Conservation (phyloP, 495 filamentous ascomycete genomes). For the Hypoxylon subgilvum region DNA sequence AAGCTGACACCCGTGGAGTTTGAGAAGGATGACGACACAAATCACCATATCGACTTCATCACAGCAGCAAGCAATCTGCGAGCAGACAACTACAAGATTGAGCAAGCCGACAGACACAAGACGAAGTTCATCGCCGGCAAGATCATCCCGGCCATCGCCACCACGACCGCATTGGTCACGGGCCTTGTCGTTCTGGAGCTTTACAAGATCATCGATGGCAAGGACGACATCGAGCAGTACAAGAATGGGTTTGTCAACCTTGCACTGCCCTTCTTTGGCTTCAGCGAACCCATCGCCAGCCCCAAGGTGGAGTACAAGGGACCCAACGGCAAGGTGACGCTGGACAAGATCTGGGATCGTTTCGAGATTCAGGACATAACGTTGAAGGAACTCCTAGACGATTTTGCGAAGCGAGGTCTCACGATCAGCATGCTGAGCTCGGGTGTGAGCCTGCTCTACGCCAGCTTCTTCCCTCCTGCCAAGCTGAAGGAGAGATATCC, state of each 20-base stretch:
- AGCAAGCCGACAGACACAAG: slow-evolving; percentile 89
- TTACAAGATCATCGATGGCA: slow-evolving; percentile 96
- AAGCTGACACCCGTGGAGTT: slow-evolving; percentile 92
- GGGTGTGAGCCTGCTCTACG: slow-evolving; percentile 94
- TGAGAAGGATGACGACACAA: slow-evolving; percentile 98
- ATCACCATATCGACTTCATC: slow-evolving; percentile 99
- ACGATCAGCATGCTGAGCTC: slow-evolving; percentile 92
- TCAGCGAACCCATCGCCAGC: slow-evolving; percentile 92
- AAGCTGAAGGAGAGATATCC: slow-evolving; percentile 78
- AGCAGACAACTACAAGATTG: slow-evolving; percentile 96
- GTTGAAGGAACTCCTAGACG: slow-evolving; percentile 77
- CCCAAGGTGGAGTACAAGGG: slow-evolving; percentile 88
- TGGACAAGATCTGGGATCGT: slow-evolving; percentile 98
- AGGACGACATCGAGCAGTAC: slow-evolving; percentile 93
- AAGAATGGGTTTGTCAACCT: slow-evolving; percentile 99
- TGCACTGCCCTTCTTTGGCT: slow-evolving; percentile 95
- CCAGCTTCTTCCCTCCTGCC: slow-evolving; percentile 85
- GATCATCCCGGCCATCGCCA: slow-evolving; percentile 98
- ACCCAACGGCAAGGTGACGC: slow-evolving; percentile 73
- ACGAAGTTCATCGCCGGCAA: slow-evolving; percentile 99
- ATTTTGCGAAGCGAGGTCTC: slow-evolving; percentile 81
- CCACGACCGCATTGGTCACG: slow-evolving; percentile 93
- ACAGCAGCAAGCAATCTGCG: slow-evolving; percentile 95
- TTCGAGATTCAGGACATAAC: slow-evolving; percentile 91
- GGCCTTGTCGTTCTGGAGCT: slow-evolving; percentile 91